Evolutionary conservation across 2,329 filamentous ascomycete genomes (phyloP).

Genomic region (Penicillium sp.): DNA sequence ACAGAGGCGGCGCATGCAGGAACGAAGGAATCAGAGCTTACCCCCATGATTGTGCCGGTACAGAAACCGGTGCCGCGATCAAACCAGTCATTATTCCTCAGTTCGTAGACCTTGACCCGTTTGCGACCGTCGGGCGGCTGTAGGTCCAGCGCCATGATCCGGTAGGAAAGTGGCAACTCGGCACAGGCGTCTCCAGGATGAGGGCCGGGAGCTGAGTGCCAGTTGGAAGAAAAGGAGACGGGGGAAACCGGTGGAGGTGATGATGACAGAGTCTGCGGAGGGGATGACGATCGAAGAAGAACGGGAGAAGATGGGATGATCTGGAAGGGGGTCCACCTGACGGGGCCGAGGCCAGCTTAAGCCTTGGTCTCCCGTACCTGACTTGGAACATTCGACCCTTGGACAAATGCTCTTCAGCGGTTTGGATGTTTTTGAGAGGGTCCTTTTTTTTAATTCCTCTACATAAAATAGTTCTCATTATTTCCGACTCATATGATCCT

Average conservation of each 20-base stretch:
- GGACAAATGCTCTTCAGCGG: background rate
- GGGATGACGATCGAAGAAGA: conserved; percentile 24
- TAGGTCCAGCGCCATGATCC: conserved; percentile 49
- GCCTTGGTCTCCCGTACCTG: background rate
- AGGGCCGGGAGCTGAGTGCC: conserved; percentile 8
- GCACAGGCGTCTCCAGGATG: conserved; percentile 38
- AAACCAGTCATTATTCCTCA: conserved; percentile 98
- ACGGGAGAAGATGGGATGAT: conserved; percentile 5
- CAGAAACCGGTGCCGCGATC: conserved; percentile 97
- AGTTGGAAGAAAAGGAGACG: conserved; percentile 6
- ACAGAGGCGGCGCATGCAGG: background rate
- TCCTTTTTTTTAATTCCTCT: no score
- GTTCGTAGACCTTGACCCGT: conserved; percentile 96
- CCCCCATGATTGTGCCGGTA: conserved; percentile 70
- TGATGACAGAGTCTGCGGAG: conserved; percentile 27
- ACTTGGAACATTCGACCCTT: background rate
- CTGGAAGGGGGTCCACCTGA: conserved; percentile 10
- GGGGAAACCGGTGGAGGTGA: conserved; percentile 16
- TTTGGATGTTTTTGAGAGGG: no score
- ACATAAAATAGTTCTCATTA: no score
- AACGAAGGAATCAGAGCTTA: conserved; percentile 47
- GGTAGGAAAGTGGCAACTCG: conserved; percentile 34
- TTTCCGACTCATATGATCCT: no score
- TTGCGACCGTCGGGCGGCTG: conserved; percentile 51
- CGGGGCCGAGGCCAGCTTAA: conserved; percentile 17